Percentiles rank a stretch among this genome's conserved stretches.
phyloP scores from a whole-genome alignment of 768 basidiomycete species.

The Dacryopinax primogenitus region DNA sequence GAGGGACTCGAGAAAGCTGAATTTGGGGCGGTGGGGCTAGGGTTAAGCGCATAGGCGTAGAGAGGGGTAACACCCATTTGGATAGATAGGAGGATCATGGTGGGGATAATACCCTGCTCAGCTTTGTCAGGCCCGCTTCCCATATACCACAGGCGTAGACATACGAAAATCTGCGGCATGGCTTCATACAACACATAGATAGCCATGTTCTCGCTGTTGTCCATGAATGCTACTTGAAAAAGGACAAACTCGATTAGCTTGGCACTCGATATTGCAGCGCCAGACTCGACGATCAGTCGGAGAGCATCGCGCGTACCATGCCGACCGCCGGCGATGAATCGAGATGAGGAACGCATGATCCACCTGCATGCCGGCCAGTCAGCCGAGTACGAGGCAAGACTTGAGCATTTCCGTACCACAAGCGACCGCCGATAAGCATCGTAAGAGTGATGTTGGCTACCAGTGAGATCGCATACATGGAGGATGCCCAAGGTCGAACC shows the following conservation, averaged over 20 bases:
- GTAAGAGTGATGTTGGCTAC: background rate
- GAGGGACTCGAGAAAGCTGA: background rate
- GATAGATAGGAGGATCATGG: background rate
- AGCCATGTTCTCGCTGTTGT: background rate
- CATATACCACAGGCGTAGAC: background rate
- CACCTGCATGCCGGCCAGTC: background rate
- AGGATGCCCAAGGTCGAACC: background rate
- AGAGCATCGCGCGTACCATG: background rate
- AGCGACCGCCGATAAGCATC: background rate
- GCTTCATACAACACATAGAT: background rate
- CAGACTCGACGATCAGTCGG: background rate
- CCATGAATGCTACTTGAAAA: background rate
- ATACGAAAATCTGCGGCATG: background rate
- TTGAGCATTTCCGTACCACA: background rate
- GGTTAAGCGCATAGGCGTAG: background rate
- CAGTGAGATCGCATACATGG: background rate
- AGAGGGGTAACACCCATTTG: background rate
- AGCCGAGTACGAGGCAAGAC: background rate
- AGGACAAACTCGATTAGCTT: slow-evolving; percentile 1
- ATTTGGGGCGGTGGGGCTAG: background rate
- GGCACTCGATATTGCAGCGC: background rate
- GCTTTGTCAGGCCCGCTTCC: background rate
- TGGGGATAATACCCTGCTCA: background rate
- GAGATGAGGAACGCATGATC: background rate
- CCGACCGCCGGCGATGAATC: background rate